phyloP scores from a whole-genome alignment of 768 basidiomycete genomes.

The Lactarius hengduanensis region DNA sequence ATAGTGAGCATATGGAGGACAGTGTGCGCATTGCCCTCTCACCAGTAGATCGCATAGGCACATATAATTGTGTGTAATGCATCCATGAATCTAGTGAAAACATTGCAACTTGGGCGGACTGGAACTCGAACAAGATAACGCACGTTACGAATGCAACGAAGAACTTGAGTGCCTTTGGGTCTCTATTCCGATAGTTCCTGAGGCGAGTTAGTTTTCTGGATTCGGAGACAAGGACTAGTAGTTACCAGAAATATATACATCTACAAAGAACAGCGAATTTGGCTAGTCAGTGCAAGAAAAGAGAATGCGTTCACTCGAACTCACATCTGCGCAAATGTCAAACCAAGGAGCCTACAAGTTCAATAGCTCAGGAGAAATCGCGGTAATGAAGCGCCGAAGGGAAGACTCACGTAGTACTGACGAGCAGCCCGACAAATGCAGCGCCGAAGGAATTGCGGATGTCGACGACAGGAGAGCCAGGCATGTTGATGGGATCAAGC shows the following conservation, averaged over 20 bases:
- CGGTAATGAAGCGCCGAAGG: not conserved
- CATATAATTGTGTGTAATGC: slow-evolving; percentile 46
- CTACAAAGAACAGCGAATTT: not conserved
- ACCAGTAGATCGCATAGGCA: slow-evolving; percentile 48
- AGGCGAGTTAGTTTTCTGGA: not conserved
- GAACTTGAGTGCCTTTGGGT: not conserved
- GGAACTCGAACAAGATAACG: not conserved
- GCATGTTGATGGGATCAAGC: not conserved
- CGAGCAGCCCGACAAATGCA: slow-evolving; percentile 6
- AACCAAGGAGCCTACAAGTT: slow-evolving; percentile 6
- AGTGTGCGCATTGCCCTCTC: slow-evolving; percentile 15
- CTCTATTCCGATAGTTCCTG: not conserved
- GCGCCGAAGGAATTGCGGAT: slow-evolving; percentile 8
- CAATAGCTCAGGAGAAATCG: not conserved
- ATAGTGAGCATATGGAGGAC: not conserved
- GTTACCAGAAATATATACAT: slow-evolving; percentile 9
- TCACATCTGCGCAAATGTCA: slow-evolving; percentile 14
- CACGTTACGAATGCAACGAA: slow-evolving; percentile 10
- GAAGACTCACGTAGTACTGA: slow-evolving; percentile 9
- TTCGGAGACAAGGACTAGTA: too few species aligned
- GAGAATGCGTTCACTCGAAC: not conserved
- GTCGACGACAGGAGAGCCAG: not conserved
- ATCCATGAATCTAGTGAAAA: slow-evolving; percentile 40
- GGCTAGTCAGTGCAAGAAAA: not conserved
- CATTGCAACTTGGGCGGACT: not conserved